A percentile compares a stretch with the other conserved stretches of the same genome.
Evolutionary conservation across 768 basidiomycete genomes (phyloP).

Genomic region (Russula abietina): DNA sequence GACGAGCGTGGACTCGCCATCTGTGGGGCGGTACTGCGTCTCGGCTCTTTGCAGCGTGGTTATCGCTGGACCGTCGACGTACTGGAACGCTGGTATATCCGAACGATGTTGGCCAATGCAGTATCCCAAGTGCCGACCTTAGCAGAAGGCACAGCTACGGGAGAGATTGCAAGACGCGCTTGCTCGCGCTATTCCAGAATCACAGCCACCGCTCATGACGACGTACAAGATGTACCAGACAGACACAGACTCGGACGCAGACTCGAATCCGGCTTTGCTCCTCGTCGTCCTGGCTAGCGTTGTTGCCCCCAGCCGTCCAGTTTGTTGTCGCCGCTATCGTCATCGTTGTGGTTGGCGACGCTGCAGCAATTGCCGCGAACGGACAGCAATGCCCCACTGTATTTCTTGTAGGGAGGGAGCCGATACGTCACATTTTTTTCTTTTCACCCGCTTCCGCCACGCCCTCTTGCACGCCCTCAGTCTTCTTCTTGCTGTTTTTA

Average conservation of each 20-base stretch:
- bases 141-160: constrained; percentile 42
- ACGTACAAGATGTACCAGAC: too few species aligned
- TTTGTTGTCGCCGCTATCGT: neutral
- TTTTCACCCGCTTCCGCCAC: too few species aligned
- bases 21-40: constrained; percentile 58
- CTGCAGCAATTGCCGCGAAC: neutral
- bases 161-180: constrained; percentile 36
- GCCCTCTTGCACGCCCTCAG: too few species aligned
- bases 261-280: neutral
- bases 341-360: neutral
- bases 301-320: too few species aligned
- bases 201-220: too few species aligned
- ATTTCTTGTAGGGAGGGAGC: neutral
- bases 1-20: constrained; percentile 47
- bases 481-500: too few species aligned
- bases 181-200: neutral
- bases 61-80: constrained; percentile 50
- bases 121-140: constrained; percentile 45
- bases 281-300: too few species aligned
- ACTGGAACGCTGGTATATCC: constrained; percentile 53
- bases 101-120: constrained; percentile 60
- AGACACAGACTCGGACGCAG: neutral
- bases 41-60: constrained; percentile 49
- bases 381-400: neutral
- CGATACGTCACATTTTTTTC: neutral